Conservation (phyloP, 768 basidiomycete species). For the Termitomyces sp. region DNA sequence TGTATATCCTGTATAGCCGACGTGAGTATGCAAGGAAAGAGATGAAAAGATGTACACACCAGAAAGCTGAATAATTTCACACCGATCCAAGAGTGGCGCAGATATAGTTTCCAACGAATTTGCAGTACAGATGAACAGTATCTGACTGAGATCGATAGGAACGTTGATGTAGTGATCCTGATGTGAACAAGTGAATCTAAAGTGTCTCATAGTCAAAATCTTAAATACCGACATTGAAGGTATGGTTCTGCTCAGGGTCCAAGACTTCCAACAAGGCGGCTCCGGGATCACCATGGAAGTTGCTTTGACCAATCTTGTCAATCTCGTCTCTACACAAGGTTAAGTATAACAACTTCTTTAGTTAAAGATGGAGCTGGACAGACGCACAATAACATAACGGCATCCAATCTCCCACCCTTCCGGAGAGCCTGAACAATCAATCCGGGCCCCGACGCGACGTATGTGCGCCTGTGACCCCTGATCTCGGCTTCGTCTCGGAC, state of each 20-base stretch:
- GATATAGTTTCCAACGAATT: constrained; percentile 89
- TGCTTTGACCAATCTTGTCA: constrained; percentile 84
- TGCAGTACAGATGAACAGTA: constrained; percentile 90
- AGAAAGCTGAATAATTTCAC: constrained; percentile 80
- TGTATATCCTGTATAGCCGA: constrained; percentile 53
- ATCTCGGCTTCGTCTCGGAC: constrained; percentile 86
- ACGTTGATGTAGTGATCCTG: constrained; percentile 92
- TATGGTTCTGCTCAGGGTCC: constrained; percentile 90
- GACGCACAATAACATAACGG: constrained; percentile 64
- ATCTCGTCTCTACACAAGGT: constrained; percentile 64
- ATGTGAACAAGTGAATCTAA: constrained; percentile 1
- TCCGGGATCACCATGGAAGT: constrained; percentile 88
- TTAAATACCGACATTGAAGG: constrained; percentile 54
- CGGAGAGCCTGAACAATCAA: constrained; percentile 82
- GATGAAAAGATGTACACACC: constrained; percentile 33
- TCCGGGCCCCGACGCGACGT: constrained; percentile 86
- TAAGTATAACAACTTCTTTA: constrained; percentile 2
- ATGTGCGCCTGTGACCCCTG: constrained; percentile 61
- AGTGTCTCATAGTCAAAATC: not conserved
- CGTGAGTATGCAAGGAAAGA: not conserved
- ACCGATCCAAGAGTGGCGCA: constrained; percentile 82
- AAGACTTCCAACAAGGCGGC: constrained; percentile 90
- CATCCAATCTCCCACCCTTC: constrained; percentile 76
- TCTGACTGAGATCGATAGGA: constrained; percentile 82
- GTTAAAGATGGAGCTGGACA: constrained; percentile 13